Evolutionary conservation across 2,329 filamentous ascomycete species (phyloP).

Genomic region (Zymoseptoria brevis): DNA sequence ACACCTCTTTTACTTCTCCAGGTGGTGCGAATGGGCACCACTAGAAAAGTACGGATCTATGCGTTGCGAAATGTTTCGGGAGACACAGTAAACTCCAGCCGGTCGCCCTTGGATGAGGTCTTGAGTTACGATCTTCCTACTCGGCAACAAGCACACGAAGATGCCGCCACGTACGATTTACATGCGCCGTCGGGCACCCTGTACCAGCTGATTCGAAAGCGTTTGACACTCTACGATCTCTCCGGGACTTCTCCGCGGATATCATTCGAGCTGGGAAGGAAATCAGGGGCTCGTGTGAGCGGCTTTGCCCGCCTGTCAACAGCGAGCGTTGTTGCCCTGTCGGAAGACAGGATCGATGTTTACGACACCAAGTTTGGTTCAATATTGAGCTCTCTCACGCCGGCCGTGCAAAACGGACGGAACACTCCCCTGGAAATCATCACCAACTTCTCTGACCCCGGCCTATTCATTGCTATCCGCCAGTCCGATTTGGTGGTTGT

Average conservation of each 20-base stretch:
- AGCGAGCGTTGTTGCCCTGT: constrained; percentile 57
- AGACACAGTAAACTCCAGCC: constrained; percentile 6
- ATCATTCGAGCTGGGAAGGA: constrained; percentile 38
- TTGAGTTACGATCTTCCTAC: constrained; percentile 19
- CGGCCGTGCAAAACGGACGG: constrained; percentile 13
- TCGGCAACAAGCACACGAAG: constrained; percentile 2
- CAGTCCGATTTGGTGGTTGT: constrained; percentile 58
- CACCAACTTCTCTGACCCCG: constrained; percentile 57
- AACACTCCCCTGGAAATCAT: constrained; percentile 9
- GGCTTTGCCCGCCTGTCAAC: constrained; percentile 62
- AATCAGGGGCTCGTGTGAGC: constrained; percentile 41
- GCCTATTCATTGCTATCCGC: constrained; percentile 57
- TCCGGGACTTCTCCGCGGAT: constrained; percentile 54
- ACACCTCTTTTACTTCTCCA: constrained; percentile 15
- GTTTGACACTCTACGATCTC: constrained; percentile 56
- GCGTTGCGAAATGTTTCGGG: constrained; percentile 10
- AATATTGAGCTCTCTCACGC: constrained; percentile 35
- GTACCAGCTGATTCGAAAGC: constrained; percentile 49
- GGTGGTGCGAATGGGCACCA: constrained; percentile 8
- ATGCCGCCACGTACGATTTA: constrained; percentile 20
- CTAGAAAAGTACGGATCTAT: constrained; percentile 12
- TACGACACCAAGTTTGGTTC: constrained; percentile 63
- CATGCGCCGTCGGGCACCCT: constrained; percentile 56
- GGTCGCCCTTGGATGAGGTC: constrained; percentile 13
- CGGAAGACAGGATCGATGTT: constrained; percentile 48